Percentiles rank a stretch among this genome's conserved stretches.
Conservation (phyloP, 495 filamentous ascomycete species). For the Filosporella fistucella region DNA sequence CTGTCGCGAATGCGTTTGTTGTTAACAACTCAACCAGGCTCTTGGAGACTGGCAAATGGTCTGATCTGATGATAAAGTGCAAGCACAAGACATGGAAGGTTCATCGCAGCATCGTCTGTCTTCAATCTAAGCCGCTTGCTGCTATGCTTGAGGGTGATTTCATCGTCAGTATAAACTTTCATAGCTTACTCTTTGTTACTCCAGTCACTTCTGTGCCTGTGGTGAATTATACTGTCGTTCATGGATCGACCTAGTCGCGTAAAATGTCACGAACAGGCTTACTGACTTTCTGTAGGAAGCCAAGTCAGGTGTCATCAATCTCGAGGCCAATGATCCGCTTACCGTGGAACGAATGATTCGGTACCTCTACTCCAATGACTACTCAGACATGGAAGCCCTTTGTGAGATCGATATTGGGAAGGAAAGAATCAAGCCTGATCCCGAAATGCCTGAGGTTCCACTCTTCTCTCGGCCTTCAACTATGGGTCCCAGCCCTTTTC, state of each 20-base stretch:
- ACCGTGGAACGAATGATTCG: neutral
- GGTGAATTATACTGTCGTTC: no score
- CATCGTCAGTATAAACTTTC: slow-evolving; percentile 24
- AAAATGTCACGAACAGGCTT: neutral
- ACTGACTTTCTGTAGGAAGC: slow-evolving; percentile 4
- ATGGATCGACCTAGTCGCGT: no score
- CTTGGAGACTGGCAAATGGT: slow-evolving; percentile 22
- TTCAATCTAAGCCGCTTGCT: slow-evolving; percentile 35
- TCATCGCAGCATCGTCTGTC: slow-evolving; percentile 34
- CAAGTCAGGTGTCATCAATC: neutral
- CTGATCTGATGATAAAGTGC: slow-evolving; percentile 33
- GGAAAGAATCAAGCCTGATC: no score
- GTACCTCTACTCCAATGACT: slow-evolving; percentile 1
- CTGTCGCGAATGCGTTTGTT: no score
- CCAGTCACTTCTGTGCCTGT: no score
- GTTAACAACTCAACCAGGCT: neutral
- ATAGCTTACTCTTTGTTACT: neutral
- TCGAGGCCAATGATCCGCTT: slow-evolving; percentile 2
- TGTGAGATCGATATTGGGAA: no score
- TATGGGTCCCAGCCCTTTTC: no score
- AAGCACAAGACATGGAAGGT: slow-evolving; percentile 29
- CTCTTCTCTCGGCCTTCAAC: no score
- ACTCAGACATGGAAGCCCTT: neutral
- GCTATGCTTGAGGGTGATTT: slow-evolving; percentile 28
- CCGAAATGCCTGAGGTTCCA: no score